Base-by-base conservation (phyloP, 2,329 filamentous ascomycete species). In the Cladosporium oxysporum region DNA sequence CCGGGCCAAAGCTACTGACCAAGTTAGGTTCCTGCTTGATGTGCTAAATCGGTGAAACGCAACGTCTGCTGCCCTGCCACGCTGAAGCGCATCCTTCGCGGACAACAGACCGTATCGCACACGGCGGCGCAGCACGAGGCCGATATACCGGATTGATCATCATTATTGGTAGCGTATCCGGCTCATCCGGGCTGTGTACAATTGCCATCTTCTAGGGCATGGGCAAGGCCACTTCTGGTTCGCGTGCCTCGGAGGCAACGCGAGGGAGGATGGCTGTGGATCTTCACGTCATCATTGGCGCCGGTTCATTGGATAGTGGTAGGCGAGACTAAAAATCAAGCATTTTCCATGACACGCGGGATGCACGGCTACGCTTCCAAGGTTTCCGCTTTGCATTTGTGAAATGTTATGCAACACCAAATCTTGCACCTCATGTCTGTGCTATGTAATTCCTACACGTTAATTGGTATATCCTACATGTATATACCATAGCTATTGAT, bases 201-300 rank as follows among this genome's bases (percentile, higher is more conserved):
- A 58, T 41, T 16, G n/a, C 33, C 55, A 59, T 35, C 52, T 21
- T 11, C 7, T 12, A 29, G 26, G 33, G 35, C 37, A 59, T 41
- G 14, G 37, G 26, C 57, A 31, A 18, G 5, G 11, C 21, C 12
- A 12, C 23, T 35, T 58, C 33, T 28, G 35, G 35, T 35, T 59
- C 57, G 57, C 55, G 55, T 28, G 21, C 7, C 29, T 58, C 55
- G 55, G 55, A 26, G 12, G 26, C 31, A 53, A 53, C 21, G 60
- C 60, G 60, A 62, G 41, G 28, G 28, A 47, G 33, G 14, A 62
- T 10, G 49, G 28, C 26, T 55, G 61, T 52, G 61, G 61, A 63
- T 63, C 50, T 31, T 29, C 26, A 63, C 44, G 61, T 63, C 61
- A 57, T 63, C 61, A 63, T 63, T 41, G 61, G 47, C 61, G 41